These are phyloP conservation scores for Catenaria anguillulae DNA, from an alignment of 371 early-diverging fungal genomes.

Conservation along the genomic window DNA sequence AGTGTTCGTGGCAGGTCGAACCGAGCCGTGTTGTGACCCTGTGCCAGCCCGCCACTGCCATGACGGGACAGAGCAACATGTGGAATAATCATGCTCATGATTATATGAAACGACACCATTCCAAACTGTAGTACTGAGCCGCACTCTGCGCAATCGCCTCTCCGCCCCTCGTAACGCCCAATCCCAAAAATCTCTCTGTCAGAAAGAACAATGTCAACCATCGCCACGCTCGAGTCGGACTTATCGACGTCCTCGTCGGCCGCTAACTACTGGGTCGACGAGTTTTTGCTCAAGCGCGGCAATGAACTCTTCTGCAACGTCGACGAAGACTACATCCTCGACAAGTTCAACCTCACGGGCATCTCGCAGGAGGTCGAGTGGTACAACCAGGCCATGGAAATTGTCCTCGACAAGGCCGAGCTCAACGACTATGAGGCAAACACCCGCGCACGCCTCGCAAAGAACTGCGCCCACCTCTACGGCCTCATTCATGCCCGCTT, in stretches of 20 bases:
- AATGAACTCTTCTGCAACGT: slow-evolving; percentile 90
- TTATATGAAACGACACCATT: too few relatives aligned
- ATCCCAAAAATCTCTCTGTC: too few relatives aligned
- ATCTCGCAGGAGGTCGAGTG: slow-evolving; percentile 64
- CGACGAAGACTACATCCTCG: slow-evolving; percentile 86
- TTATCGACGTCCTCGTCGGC: slow-evolving; percentile 36
- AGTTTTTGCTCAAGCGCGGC: slow-evolving; percentile 61
- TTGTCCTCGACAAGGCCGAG: slow-evolving; percentile 68
- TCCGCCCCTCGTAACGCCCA: too few relatives aligned
- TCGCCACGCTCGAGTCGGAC: slow-evolving; percentile 16
- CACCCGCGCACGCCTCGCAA: slow-evolving; percentile 51
- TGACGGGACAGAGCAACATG: too few relatives aligned
- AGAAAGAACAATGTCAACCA: not conserved
- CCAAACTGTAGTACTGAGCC: too few relatives aligned
- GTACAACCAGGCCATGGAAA: slow-evolving; percentile 67
- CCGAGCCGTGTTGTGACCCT: too few relatives aligned
- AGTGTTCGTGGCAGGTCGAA: too few relatives aligned
- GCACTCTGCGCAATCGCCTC: too few relatives aligned
- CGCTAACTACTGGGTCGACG: slow-evolving; percentile 69
- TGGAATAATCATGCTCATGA: too few relatives aligned
- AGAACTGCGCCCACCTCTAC: slow-evolving; percentile 70
- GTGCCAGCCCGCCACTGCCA: too few relatives aligned
- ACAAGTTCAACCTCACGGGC: slow-evolving; percentile 93
- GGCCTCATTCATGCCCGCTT: slow-evolving; percentile 88
- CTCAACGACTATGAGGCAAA: slow-evolving; percentile 30